Evolutionary conservation across 768 basidiomycete species (phyloP), one percentile per base, ranked within the genome.

Genomic region (Saitozyma sp.): DNA sequence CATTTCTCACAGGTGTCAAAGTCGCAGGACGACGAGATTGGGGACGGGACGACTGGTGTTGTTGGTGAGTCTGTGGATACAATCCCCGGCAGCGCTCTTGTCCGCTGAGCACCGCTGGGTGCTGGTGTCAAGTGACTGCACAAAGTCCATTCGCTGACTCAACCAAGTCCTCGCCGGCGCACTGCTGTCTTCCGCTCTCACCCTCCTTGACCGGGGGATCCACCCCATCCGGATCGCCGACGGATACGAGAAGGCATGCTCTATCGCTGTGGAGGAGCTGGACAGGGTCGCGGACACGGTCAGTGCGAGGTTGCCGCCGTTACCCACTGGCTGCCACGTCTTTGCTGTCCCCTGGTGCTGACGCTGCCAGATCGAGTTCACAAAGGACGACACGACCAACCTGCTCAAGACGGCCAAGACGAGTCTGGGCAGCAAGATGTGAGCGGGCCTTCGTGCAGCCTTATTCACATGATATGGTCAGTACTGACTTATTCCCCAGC

Each of bases 161-260:
- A 39, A 29, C 62, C 2, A 29, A 93, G 95, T 99, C 3, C 88
- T 99, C 62, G 96, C 96, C n/a, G 96, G 96, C 64, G 96, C 96
- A 14, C 84, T 99, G 19, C 82, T 99, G 49, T 95, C 98, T 69
- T 89, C 96, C 77, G 94, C 93, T 63, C 89, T 97, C 81, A 84
- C 87, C 5, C 84, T 99, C n/a, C 85, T 99, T n/a, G 96, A 99
- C 82, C 85, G 93, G n/a, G 96, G 96, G 41, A 91, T 99, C 69
- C 96, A 99, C 79, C 96, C 96, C 51, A 97, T 98, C 79, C 89
- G 95, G 58, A 98, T 99, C 73, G 96, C 96, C 71, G 96, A 99
- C 80, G 96, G 96, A 41, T 99, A 95, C 79, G 96, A 99, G 81
- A 88, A 86, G 59, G 96, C 96, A 42, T 98, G 96, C 76, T 74